Percentiles rank a stretch among this genome's conserved stretches.
These are phyloP conservation scores for Trichoderma sp. DNA, from an alignment of 2,329 filamentous ascomycete species.

Conservation along the genomic window DNA sequence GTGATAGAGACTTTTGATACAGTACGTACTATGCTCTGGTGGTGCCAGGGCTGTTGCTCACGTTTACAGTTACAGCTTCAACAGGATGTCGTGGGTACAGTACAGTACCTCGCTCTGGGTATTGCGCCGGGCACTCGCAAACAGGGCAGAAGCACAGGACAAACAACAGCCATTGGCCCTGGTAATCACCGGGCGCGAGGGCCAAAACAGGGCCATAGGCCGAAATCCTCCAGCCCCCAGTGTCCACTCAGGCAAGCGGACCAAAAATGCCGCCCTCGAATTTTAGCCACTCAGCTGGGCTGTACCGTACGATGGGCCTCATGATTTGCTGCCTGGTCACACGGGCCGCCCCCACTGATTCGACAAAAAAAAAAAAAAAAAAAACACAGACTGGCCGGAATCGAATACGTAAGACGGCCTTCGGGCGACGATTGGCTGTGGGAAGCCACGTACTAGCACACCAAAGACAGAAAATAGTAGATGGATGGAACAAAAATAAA, in stretches of 20 bases:
- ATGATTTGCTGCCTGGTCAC: conserved; percentile 18
- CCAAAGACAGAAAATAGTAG: neutral
- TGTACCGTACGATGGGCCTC: neutral
- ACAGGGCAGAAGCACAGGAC: neutral
- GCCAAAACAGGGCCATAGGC: conserved; percentile 1
- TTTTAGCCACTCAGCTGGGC: conserved; percentile 20
- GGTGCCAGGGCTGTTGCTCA: neutral
- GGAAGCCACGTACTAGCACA: neutral
- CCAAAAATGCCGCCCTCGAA: conserved; percentile 13
- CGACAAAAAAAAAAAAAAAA: neutral
- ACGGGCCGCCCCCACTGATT: neutral
- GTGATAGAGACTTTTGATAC: neutral
- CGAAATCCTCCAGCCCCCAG: conserved; percentile 8
- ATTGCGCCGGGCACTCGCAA: neutral
- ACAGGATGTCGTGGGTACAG: neutral
- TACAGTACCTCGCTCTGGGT: neutral
- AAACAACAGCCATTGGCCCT: neutral
- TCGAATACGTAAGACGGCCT: neutral
- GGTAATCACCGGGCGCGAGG: neutral
- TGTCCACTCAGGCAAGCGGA: conserved; percentile 2
- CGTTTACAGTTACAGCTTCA: neutral
- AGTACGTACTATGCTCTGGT: neutral
- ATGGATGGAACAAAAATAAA: neutral
- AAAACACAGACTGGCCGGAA: neutral
- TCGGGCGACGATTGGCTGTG: neutral